Evolutionary conservation across 257 asterid genomes (phyloP), one percentile per base, ranked within the genome.

Genomic region (Primulina huaijiensis): DNA sequence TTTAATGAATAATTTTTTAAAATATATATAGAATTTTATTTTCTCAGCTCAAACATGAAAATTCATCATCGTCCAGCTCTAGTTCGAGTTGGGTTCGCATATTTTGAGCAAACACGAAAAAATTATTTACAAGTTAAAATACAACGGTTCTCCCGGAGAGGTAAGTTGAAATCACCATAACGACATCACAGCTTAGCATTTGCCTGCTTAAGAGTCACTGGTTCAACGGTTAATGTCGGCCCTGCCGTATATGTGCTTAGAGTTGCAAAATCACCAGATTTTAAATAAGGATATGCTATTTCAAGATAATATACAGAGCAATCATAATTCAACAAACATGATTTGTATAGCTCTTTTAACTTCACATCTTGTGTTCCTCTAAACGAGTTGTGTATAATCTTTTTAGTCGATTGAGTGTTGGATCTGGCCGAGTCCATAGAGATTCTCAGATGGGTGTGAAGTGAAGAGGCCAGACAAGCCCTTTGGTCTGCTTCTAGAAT

Each of bases 261-360:
- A 64, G 6, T 35, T 11, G 14, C 31, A 38, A 34, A 64, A 9
- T 64, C 69, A 46, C 69, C 69, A 64, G 29, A 35, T 27, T 27
- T 2, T 27, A 27, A 27, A 27, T 27, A 27, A 27, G 0, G 30
- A 27, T 27, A 3, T 27, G 30, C 30, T 27, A 27, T 27, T 27
- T 27, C 30, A 27, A 27, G 30, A 27, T 27, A 27, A 27, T 27
- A 27, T 27, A 27, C 2, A 27, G 30, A 20, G 12, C 27, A 16
- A 0, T 31, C 67, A 31, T 62, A 62, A 33, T 62, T 33, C 67
- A 8, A 2, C 67, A 63, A 20, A 11, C 69, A 64, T 10, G 20
- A 21, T 8, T 29, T 29, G 11, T 23, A 65, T 40, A 19, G 31
- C 23, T 29, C 34, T 0, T 65, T 65, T 11, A 65, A 34, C 29